Evolutionary conservation across 345 rosid species (phyloP).

Genomic region (Gossypium longicalyx): DNA sequence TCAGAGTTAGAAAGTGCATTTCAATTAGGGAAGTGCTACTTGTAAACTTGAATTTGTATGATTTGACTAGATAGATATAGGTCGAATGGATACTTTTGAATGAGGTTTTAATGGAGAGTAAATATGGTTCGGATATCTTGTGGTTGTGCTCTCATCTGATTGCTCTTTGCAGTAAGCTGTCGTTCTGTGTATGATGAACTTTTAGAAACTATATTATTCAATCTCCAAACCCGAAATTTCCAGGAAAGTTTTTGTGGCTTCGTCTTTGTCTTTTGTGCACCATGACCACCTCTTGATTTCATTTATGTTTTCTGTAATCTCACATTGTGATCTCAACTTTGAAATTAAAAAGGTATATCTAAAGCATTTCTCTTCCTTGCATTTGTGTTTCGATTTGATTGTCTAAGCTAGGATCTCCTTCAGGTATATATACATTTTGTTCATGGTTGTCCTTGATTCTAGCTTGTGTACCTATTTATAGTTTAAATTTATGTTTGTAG

Average conservation of each 20-base stretch:
- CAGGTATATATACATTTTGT: background rate
- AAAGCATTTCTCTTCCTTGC: background rate
- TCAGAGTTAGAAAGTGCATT: background rate
- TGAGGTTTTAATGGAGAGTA: background rate
- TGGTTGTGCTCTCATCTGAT: background rate
- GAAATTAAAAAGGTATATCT: background rate
- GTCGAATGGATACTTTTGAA: background rate
- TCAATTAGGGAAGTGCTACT: background rate
- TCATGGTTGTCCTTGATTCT: background rate
- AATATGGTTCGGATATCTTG: background rate
- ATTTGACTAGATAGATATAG: background rate
- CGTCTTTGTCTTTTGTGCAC: background rate
- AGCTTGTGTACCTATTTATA: background rate
- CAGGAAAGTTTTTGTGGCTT: background rate
- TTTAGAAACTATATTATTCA: slow-evolving; percentile 4
- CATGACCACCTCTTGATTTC: background rate
- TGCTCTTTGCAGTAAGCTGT: background rate
- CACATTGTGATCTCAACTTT: background rate
- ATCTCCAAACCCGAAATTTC: background rate
- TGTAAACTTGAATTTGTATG: background rate
- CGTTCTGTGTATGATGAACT: background rate
- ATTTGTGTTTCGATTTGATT: background rate
- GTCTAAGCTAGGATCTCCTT: background rate
- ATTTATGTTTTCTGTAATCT: background rate
- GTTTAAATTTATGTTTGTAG: background rate